phyloP scores from a whole-genome alignment of 2,329 filamentous ascomycete species.

The Periglandula ipomoeae region DNA sequence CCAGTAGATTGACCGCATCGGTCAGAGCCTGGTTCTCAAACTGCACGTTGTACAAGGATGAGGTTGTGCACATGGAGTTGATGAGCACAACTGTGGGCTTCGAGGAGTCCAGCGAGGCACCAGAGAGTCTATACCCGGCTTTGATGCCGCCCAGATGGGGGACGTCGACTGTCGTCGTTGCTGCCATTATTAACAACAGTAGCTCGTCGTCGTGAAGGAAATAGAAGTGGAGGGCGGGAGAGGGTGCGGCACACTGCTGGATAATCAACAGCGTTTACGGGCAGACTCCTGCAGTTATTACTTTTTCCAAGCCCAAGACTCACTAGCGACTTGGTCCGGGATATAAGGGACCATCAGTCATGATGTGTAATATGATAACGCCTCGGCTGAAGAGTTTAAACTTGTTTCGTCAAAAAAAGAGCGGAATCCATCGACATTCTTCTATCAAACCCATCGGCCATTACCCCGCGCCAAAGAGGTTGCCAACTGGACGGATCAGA shows the following conservation, averaged over 20 bases:
- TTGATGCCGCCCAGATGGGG: conserved; percentile 39
- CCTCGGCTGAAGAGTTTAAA: not conserved
- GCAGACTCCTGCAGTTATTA: not conserved
- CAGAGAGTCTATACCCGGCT: conserved; percentile 34
- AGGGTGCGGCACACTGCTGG: not conserved
- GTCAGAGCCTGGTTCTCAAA: conserved; percentile 31
- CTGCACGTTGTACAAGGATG: conserved; percentile 35
- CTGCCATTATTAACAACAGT: conserved; percentile 29
- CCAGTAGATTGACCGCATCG: conserved; percentile 36
- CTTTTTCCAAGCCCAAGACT: not conserved
- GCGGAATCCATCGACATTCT: not conserved
- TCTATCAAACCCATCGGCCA: not conserved
- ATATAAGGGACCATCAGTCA: not conserved
- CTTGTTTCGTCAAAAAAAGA: no score
- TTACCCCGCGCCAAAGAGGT: no score
- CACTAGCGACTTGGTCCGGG: not conserved
- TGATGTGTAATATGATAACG: not conserved
- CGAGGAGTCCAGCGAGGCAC: conserved; percentile 33
- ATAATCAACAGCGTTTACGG: no score
- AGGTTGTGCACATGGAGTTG: conserved; percentile 43
- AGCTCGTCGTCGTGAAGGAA: no score
- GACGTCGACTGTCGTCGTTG: conserved; percentile 33
- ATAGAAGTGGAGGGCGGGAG: no score
- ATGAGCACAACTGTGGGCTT: conserved; percentile 44
- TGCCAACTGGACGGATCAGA: no score